Conservation (phyloP, 169 alveolate species). For the Besnoitia besnoiti region DNA sequence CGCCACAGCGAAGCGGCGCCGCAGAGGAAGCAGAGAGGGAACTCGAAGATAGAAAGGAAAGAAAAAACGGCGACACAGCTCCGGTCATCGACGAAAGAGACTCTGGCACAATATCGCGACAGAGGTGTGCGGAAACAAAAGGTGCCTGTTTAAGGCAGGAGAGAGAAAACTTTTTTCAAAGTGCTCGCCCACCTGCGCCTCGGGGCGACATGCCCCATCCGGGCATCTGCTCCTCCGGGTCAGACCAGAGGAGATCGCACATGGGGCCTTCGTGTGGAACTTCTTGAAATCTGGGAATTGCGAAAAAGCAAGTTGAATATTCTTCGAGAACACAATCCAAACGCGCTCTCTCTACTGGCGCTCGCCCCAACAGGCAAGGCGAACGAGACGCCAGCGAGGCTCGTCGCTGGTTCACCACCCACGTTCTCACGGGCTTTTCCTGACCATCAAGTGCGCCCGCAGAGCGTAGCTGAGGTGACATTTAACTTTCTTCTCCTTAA, state of each 20-base stretch:
- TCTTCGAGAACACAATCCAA: not conserved
- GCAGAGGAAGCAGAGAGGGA: not conserved
- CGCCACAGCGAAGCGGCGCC: not conserved
- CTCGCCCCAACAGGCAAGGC: not conserved
- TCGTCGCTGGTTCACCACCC: too few species aligned
- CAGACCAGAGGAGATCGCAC: conserved; percentile 99
- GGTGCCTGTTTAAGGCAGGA: not conserved
- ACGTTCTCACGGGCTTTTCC: too few species aligned
- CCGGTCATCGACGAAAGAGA: not conserved
- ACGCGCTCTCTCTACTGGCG: too few species aligned
- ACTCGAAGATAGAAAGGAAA: not conserved
- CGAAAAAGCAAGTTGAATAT: not conserved
- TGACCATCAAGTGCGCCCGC: too few species aligned
- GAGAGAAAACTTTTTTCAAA: not conserved
- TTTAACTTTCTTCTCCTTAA: too few species aligned
- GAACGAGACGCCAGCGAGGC: not conserved
- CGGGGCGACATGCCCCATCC: conserved; percentile 99
- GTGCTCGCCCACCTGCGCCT: conserved; percentile 95
- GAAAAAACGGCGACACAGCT: too few species aligned
- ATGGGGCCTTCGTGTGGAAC: conserved; percentile 99
- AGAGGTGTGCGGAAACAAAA: not conserved
- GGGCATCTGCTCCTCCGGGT: conserved; percentile 96
- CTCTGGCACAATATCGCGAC: not conserved
- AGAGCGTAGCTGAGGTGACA: too few species aligned
- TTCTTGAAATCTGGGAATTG: conserved; percentile 84